A percentile compares a stretch with the other conserved stretches of the same genome.
phyloP scores from a whole-genome alignment of 179 eudicot species.

The Patellifolia procumbens region DNA sequence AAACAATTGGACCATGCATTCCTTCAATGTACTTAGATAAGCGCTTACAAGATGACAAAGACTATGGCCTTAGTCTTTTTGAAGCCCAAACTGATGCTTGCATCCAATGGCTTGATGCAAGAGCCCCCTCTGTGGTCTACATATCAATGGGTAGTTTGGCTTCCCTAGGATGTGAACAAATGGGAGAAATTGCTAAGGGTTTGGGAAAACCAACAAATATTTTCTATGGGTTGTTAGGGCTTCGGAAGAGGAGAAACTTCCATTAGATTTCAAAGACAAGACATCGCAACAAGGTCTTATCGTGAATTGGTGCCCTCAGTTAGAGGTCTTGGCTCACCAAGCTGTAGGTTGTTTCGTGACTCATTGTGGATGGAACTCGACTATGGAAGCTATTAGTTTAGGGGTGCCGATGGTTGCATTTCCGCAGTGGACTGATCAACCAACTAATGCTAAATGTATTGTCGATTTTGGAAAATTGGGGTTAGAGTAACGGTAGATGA shows the following conservation, averaged over 20 bases:
- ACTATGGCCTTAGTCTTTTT: slow-evolving; percentile 55
- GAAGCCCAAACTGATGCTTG: slow-evolving; percentile 32
- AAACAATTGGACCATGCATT: slow-evolving; percentile 56
- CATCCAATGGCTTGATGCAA: slow-evolving; percentile 48
- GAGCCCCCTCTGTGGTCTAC: slow-evolving; percentile 46
- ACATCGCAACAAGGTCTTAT: slow-evolving; percentile 34
- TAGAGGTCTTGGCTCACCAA: slow-evolving; percentile 41
- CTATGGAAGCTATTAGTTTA: slow-evolving; percentile 21
- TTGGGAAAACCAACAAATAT: slow-evolving; percentile 29
- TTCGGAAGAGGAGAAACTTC: slow-evolving; percentile 43
- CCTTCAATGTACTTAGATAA: slow-evolving; percentile 69
- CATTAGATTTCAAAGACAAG: slow-evolving; percentile 26
- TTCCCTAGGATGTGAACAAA: slow-evolving; percentile 39
- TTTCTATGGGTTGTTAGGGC: slow-evolving; percentile 66
- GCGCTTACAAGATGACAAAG: slow-evolving; percentile 41
- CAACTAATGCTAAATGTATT: slow-evolving; percentile 29
- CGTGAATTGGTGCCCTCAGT: slow-evolving; percentile 65
- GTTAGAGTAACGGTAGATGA: slow-evolving; percentile 13
- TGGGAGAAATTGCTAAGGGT: slow-evolving; percentile 57
- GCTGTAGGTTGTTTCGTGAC: slow-evolving; percentile 54
- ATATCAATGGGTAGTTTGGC: slow-evolving; percentile 67
- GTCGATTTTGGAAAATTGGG: slow-evolving; percentile 31
- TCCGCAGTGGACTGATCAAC: slow-evolving; percentile 31
- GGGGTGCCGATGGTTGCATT: slow-evolving; percentile 24
- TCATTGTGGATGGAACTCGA: slow-evolving; percentile 48